Evolutionary conservation across 257 asterid species (phyloP).

Genomic region (Fraxinus cuspidata): DNA sequence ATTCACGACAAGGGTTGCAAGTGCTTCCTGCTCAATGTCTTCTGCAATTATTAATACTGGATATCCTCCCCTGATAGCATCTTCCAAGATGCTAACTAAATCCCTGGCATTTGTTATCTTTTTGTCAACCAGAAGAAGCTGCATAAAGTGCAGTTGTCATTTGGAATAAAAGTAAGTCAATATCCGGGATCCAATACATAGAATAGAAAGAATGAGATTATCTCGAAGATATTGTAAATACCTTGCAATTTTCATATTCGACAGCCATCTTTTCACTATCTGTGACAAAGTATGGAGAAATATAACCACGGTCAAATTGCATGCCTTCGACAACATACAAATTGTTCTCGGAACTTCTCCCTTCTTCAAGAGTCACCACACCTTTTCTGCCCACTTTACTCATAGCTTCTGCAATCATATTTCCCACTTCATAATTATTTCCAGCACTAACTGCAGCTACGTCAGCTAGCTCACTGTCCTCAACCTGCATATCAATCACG

Average conservation of each 20-base stretch:
- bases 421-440: conserved; percentile 43
- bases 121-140: conserved; percentile 41
- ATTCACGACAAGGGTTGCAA: conserved; percentile 44
- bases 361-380: conserved; percentile 46
- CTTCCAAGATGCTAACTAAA: conserved; percentile 34
- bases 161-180: not conserved
- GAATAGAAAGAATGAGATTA: not conserved
- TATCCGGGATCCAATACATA: not conserved
- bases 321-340: conserved; percentile 44
- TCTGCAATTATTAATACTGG: conserved; percentile 41
- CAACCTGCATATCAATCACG: conserved; percentile 25
- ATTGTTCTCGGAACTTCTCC: conserved; percentile 35
- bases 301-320: conserved; percentile 48
- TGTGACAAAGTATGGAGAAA: conserved; percentile 42
- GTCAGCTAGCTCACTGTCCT: conserved; percentile 45
- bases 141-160: conserved; percentile 14
- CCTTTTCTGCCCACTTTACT: conserved; percentile 44
- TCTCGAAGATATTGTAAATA: not conserved
- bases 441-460: conserved; percentile 51
- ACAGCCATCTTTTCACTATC: conserved; percentile 45
- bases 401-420: conserved; percentile 48
- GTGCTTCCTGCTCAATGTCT: conserved; percentile 51
- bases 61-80: conserved; percentile 38
- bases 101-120: conserved; percentile 48
- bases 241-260: conserved; percentile 48